Evolutionary conservation across 108 stramenopile genomes (phyloP).

Genomic region (Skeletonema grethae): DNA sequence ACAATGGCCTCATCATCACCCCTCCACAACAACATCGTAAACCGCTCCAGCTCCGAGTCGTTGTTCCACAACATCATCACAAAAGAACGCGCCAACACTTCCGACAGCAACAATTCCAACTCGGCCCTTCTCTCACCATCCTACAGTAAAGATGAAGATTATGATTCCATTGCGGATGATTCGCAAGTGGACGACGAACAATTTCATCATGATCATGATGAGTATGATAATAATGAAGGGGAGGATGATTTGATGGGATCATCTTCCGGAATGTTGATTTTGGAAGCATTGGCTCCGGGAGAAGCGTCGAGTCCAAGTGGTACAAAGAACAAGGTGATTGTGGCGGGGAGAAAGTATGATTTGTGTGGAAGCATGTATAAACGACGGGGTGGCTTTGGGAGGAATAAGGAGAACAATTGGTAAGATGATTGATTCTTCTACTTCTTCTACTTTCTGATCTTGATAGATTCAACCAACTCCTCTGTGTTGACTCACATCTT

Average conservation of each 20-base stretch:
- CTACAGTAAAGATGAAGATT: neutral
- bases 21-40: neutral
- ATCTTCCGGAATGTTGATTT: neutral
- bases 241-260: neutral
- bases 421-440: constrained; percentile 3
- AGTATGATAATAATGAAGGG: neutral
- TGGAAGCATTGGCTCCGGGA: neutral
- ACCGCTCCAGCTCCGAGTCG: neutral
- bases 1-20: neutral
- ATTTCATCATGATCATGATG: neutral
- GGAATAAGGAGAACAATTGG: constrained; percentile 57
- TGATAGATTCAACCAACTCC: too few relatives aligned
- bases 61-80: neutral
- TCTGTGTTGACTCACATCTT: neutral
- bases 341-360: constrained; percentile 32
- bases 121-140: neutral
- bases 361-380: constrained; percentile 58
- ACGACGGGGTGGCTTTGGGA: constrained; percentile 57
- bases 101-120: neutral
- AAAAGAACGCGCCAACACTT: neutral
- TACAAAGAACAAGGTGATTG: neutral
- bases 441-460: too few relatives aligned
- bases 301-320: neutral
- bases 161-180: neutral
- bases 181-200: neutral